phyloP scores from a whole-genome alignment of 805 yeast genomes.

The Metschnikowia similis region DNA sequence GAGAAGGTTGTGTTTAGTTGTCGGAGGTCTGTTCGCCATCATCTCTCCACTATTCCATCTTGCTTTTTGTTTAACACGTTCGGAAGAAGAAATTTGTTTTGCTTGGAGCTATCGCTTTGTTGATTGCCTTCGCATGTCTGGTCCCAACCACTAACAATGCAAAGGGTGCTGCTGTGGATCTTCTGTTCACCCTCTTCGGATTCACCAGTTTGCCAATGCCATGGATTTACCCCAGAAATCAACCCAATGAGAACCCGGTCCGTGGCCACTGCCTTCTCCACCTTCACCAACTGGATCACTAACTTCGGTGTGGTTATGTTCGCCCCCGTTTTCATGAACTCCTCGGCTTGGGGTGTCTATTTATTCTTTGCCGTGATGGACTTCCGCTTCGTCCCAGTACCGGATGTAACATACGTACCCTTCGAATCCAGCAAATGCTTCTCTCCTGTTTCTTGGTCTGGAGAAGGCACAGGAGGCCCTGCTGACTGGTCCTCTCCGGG shows the following conservation, averaged over 20 bases:
- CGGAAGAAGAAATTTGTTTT: constrained; percentile 45
- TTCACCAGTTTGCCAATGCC: constrained; percentile 43
- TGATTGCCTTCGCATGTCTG: constrained; percentile 41
- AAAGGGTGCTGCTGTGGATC: constrained; percentile 44
- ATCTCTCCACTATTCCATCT: constrained; percentile 46
- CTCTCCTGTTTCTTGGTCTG: no score
- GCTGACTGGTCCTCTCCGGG: no score
- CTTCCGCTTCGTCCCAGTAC: constrained; percentile 47
- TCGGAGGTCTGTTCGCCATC: constrained; percentile 64
- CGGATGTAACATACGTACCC: no score
- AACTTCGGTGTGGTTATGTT: constrained; percentile 46
- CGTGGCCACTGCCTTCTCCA: constrained; percentile 39
- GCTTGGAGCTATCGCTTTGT: constrained; percentile 38
- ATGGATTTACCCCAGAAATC: constrained; percentile 46
- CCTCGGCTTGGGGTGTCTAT: constrained; percentile 39
- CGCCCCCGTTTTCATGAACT: constrained; percentile 38
- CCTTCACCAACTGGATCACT: constrained; percentile 43
- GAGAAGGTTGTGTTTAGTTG: constrained; percentile 50
- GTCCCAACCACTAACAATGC: constrained; percentile 29
- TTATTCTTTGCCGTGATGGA: constrained; percentile 39
- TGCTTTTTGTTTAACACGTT: constrained; percentile 40
- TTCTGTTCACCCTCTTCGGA: constrained; percentile 42
- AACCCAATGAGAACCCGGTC: constrained; percentile 46
- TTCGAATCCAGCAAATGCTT: no score
- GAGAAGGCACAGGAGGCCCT: no score